phyloP scores from a whole-genome alignment of 768 basidiomycete species.

The Amanita inopinata region DNA sequence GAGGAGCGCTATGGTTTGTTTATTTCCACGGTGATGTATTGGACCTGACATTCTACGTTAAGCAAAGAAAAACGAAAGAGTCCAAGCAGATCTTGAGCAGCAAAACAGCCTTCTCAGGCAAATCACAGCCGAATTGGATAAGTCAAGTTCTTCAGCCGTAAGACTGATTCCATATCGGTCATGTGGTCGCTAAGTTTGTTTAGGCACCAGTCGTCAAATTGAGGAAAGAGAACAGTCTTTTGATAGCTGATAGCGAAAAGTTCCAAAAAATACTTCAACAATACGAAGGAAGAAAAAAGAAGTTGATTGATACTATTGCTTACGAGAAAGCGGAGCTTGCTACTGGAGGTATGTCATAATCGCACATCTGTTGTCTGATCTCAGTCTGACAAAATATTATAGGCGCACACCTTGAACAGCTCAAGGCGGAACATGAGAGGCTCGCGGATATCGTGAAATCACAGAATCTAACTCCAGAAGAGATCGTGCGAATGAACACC shows the following conservation, averaged over 20 bases:
- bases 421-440: conserved; percentile 54
- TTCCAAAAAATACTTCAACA: conserved; percentile 67
- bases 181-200: conserved; percentile 5
- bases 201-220: conserved; percentile 59
- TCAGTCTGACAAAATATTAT: conserved; percentile 8
- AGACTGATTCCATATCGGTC: conserved; percentile 1
- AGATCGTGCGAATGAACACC: conserved; percentile 84
- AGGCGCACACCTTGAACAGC: conserved; percentile 55
- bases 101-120: conserved; percentile 37
- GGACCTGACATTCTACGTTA: conserved; percentile 9
- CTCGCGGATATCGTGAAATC: conserved; percentile 61
- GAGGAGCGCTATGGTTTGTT: conserved; percentile 70
- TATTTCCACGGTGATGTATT: neutral
- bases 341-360: conserved; percentile 35
- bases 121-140: conserved; percentile 42
- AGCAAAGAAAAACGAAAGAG: conserved; percentile 69
- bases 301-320: conserved; percentile 55
- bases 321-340: conserved; percentile 57
- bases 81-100: conserved; percentile 53
- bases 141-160: conserved; percentile 56
- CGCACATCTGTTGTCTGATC: conserved; percentile 1
- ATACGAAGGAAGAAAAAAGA: conserved; percentile 60
- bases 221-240: conserved; percentile 48
- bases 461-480: conserved; percentile 88
- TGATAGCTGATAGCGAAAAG: conserved; percentile 69